Evolutionary conservation across 192 early-diverging fungal genomes (phyloP), one percentile per base, ranked within the genome.

Genomic region (Rhizoclosmatium sp.): DNA sequence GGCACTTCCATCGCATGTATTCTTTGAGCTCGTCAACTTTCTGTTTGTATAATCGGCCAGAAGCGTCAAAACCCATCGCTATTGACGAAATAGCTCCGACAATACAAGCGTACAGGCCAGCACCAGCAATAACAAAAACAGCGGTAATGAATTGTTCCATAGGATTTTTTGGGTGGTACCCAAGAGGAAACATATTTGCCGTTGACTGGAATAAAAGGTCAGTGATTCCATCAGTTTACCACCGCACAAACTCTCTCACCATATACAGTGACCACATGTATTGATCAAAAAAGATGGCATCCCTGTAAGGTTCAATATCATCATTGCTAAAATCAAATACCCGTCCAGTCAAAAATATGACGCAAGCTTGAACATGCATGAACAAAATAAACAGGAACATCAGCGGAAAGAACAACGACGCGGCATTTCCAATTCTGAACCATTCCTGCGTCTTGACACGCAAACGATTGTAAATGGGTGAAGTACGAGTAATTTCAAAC

Each of bases 11-110:
- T 41, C 44, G 59, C 82, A 86, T 77, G 65, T 82, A 86, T 65
- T 86, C 83, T 74, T 61, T 84, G 4, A 83, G 73, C 65, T 86
- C 84, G 60, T 82, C 85, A 31, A 85, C 23, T 70, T 84, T 85
- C 78, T 85, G 60, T 31, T 77, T 78, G 46, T 60, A 78, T 21
- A 70, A n/a, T 14, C 78, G 7, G 5, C 67, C 77, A 3, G 61
- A 62, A n/a, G 77, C 51, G 47, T 78, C 77, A 31, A 71, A 41
- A 9, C 77, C 51, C 23, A 58, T 59, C 39, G 51, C 47, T n/a
- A 58, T 56, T 19, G 48, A 71, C n/a, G 47, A 49, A 41, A 71
- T 49, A 4, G 39, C 47, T 39, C 51, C 51, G 31, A 71, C 47
- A 56, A 71, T 56, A 12, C 12, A 31, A 4, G 48, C 69, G 12